Evolutionary conservation across 768 basidiomycete genomes (phyloP).

Genomic region (Botryobasidium botryosum): DNA sequence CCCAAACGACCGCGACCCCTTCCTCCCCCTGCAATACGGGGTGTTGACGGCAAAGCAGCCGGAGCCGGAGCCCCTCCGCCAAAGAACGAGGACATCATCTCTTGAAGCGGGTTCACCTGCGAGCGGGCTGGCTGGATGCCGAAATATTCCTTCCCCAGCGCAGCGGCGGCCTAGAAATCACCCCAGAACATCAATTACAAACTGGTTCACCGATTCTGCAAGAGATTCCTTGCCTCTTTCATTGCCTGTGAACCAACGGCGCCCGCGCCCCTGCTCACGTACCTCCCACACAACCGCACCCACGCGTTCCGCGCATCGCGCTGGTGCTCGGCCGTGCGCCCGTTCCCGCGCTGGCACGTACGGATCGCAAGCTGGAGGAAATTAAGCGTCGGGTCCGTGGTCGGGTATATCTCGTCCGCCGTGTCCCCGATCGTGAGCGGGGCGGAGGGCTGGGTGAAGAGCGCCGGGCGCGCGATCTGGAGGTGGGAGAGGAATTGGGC

Average conservation of each 20-base stretch:
- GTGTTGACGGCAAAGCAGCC: not conserved
- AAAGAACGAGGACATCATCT: conserved; percentile 78
- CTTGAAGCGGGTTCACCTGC: conserved; percentile 66
- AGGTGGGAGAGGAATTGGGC: conserved; percentile 55
- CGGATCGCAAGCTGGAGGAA: conserved; percentile 80
- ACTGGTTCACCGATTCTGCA: not conserved
- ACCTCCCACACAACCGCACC: conserved; percentile 71
- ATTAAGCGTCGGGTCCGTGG: conserved; percentile 61
- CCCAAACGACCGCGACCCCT: too few species aligned
- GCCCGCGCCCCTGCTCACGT: conserved; percentile 56
- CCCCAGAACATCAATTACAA: conserved; percentile 7
- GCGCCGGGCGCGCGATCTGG: conserved; percentile 30
- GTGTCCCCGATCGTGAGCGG: conserved; percentile 33
- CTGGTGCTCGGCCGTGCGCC: conserved; percentile 56
- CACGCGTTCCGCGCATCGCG: conserved; percentile 47
- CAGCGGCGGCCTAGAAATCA: conserved; percentile 36
- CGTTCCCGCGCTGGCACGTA: conserved; percentile 67
- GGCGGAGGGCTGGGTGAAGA: conserved; percentile 19
- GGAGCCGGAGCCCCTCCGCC: conserved; percentile 36
- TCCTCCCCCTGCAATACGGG: too few species aligned
- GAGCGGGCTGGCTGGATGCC: conserved; percentile 67
- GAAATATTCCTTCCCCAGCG: conserved; percentile 66
- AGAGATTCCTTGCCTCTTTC: conserved; percentile 34
- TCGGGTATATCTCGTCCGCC: conserved; percentile 53
- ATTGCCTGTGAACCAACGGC: conserved; percentile 42